phyloP scores from a whole-genome alignment of 768 basidiomycete genomes.

The Lactarius pseudohatsudake region DNA sequence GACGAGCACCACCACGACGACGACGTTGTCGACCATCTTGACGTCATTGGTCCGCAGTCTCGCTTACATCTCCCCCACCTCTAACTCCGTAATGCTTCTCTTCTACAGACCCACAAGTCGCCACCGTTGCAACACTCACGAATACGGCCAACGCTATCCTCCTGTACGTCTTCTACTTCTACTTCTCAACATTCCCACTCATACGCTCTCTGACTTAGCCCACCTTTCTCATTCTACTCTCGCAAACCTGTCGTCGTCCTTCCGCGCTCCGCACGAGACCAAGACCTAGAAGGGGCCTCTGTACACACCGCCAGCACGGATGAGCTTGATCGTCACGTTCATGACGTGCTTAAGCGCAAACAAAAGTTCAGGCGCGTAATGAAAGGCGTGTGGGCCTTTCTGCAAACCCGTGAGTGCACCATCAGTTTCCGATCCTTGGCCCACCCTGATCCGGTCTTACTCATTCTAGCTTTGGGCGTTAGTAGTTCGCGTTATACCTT shows the following conservation, averaged over 20 bases:
- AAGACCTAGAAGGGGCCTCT: conserved; percentile 33
- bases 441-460: conserved; percentile 2
- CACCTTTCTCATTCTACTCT: conserved; percentile 67
- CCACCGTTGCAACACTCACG: conserved; percentile 70
- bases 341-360: conserved; percentile 65
- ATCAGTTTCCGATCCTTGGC: conserved; percentile 1
- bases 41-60: conserved; percentile 61
- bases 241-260: conserved; percentile 67
- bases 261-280: conserved; percentile 36
- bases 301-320: conserved; percentile 41
- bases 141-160: conserved; percentile 80
- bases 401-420: conserved; percentile 69
- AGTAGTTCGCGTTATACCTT: conserved; percentile 31
- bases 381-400: conserved; percentile 75
- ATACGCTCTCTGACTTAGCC: conserved; percentile 41
- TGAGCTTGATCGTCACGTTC: conserved; percentile 73
- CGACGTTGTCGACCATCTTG: conserved; percentile 80
- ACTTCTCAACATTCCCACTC: not conserved
- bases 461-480: conserved; percentile 61
- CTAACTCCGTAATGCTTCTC: not conserved
- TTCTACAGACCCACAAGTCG: conserved; percentile 64
- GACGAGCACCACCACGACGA: conserved; percentile 58
- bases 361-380: conserved; percentile 58
- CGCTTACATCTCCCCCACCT: conserved; percentile 5
- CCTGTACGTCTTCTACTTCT: conserved; percentile 43